phyloP scores from a whole-genome alignment of 176 grass and related monocot species.

The Hordeum vulgare region DNA sequence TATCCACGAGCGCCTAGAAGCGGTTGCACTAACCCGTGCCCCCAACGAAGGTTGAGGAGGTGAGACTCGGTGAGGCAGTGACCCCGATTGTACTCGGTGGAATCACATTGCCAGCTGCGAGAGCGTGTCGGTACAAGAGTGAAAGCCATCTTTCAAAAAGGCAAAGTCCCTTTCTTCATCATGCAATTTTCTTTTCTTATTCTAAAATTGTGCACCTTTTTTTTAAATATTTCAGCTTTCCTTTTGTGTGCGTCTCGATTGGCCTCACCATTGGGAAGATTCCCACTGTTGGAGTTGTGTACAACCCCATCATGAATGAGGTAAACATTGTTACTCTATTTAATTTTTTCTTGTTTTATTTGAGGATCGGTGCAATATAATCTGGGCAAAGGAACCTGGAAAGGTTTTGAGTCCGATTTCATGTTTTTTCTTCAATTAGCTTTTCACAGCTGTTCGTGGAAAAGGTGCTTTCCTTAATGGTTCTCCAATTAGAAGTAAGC shows the following conservation, averaged over 20 bases:
- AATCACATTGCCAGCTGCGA: no score
- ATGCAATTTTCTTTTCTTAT: neutral
- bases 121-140: neutral
- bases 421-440: slow-evolving; percentile 32
- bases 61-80: neutral
- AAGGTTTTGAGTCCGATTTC: neutral
- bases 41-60: neutral
- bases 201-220: neutral
- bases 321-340: slow-evolving; percentile 25
- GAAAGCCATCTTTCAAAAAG: neutral
- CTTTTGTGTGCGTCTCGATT: slow-evolving; percentile 94
- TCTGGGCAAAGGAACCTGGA: neutral
- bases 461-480: slow-evolving; percentile 91
- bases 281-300: slow-evolving; percentile 80
- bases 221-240: slow-evolving; percentile 49
- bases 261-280: slow-evolving; percentile 80
- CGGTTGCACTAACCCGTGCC: no score
- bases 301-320: slow-evolving; percentile 92
- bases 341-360: neutral
- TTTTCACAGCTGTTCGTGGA: slow-evolving; percentile 77
- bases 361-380: neutral
- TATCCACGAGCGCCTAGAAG: no score
- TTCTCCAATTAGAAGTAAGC: slow-evolving; percentile 76
- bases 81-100: neutral
- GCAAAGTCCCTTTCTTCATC: no score